These are phyloP conservation scores for Mycena citricolor DNA, from an alignment of 1,284 basidiomycete species.

Conservation along the genomic window DNA sequence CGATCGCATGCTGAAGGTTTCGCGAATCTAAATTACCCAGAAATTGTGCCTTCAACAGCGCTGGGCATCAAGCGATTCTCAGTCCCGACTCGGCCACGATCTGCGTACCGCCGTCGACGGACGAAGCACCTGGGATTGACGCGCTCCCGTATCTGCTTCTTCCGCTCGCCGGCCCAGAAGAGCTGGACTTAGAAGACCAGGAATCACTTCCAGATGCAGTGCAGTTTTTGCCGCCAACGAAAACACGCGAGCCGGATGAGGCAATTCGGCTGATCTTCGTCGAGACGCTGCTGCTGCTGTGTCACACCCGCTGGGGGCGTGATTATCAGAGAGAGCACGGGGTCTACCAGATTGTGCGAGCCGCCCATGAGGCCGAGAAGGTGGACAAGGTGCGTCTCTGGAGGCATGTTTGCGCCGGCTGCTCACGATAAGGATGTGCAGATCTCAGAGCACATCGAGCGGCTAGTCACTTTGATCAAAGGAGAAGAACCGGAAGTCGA, in stretches of 20 bases:
- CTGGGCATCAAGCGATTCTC: slow-evolving; percentile 70
- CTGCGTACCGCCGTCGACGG: slow-evolving; percentile 53
- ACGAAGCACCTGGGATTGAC: slow-evolving; percentile 75
- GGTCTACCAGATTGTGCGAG: slow-evolving; percentile 85
- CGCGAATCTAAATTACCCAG: slow-evolving; percentile 45
- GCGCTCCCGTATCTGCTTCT: slow-evolving; percentile 82
- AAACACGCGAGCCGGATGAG: slow-evolving; percentile 81
- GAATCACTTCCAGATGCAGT: slow-evolving; percentile 83
- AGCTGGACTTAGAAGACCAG: slow-evolving; percentile 90
- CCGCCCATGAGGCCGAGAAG: slow-evolving; percentile 77
- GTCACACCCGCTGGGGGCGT: slow-evolving; percentile 86
- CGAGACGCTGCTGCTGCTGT: slow-evolving; percentile 87
- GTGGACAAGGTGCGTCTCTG: slow-evolving; percentile 65
- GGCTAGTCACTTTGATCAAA: slow-evolving; percentile 74
- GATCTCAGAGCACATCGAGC: slow-evolving; percentile 68
- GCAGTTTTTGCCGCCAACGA: slow-evolving; percentile 86
- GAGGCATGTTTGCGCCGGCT: not conserved
- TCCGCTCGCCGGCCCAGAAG: slow-evolving; percentile 93
- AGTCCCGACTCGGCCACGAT: slow-evolving; percentile 53
- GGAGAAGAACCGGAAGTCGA: slow-evolving; percentile 64
- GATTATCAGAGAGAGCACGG: slow-evolving; percentile 80
- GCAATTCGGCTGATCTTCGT: slow-evolving; percentile 83
- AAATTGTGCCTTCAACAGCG: slow-evolving; percentile 74
- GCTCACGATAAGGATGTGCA: slow-evolving; percentile 27
- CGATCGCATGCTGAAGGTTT: not conserved